These are phyloP conservation scores for Fonsecaea erecta DNA, from an alignment of 2,329 filamentous ascomycete genomes.

Conservation along the genomic window DNA sequence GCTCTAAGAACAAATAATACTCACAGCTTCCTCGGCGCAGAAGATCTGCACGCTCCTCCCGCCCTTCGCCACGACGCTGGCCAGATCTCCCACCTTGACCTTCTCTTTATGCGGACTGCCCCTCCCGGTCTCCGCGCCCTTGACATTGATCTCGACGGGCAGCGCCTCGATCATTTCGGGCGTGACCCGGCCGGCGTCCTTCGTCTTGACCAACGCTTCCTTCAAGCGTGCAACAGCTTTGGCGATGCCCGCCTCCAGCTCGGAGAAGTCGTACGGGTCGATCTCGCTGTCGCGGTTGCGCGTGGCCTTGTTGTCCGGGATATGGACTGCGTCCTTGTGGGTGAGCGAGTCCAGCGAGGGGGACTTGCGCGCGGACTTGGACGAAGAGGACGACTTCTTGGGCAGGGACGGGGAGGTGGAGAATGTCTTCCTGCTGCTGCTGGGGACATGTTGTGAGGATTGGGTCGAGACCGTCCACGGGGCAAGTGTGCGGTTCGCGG, in stretches of 20 bases:
- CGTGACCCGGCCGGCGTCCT: slow-evolving; percentile 66
- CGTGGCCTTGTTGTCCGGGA: slow-evolving; percentile 53
- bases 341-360: slow-evolving; percentile 39
- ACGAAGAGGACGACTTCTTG: slow-evolving; percentile 61
- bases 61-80: slow-evolving; percentile 69
- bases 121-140: slow-evolving; percentile 55
- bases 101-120: slow-evolving; percentile 41
- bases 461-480: background rate
- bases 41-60: slow-evolving; percentile 65
- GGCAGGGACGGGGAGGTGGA: slow-evolving; percentile 47
- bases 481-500: background rate
- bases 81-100: slow-evolving; percentile 64
- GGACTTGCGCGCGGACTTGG: slow-evolving; percentile 43
- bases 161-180: slow-evolving; percentile 65
- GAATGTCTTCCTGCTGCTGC: slow-evolving; percentile 44
- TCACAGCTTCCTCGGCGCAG: slow-evolving; percentile 67
- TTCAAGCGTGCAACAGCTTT: slow-evolving; percentile 62
- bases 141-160: slow-evolving; percentile 63
- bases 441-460: background rate
- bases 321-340: slow-evolving; percentile 47
- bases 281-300: slow-evolving; percentile 42
- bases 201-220: slow-evolving; percentile 65
- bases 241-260: slow-evolving; percentile 61
- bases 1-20: slow-evolving; percentile 36
- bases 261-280: slow-evolving; percentile 66